Conservation (phyloP, 352 stramenopile genomes). For the Blastocystis sp. region DNA sequence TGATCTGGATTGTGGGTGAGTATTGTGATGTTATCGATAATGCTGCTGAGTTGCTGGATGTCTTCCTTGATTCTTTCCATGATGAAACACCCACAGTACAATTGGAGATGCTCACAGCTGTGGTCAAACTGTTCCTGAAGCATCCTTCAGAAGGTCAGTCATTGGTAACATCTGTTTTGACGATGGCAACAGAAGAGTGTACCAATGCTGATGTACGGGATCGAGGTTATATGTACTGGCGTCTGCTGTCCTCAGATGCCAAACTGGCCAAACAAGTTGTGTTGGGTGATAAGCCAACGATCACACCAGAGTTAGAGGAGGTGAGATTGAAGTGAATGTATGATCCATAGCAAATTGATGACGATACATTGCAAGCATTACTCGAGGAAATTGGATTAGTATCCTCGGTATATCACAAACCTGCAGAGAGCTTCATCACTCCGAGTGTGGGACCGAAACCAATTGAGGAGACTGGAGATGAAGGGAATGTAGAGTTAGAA, state of each 20-base stretch:
- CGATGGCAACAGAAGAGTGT: constrained; percentile 90
- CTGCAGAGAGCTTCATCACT: constrained; percentile 79
- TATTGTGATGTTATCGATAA: constrained; percentile 94
- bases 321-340: constrained; percentile 68
- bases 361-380: constrained; percentile 82
- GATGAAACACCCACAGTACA: constrained; percentile 82
- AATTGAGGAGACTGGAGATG: constrained; percentile 63
- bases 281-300: constrained; percentile 84
- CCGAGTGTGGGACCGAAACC: constrained; percentile 65
- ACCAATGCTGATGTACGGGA: constrained; percentile 96
- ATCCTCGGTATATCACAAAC: constrained; percentile 94
- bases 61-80: constrained; percentile 94
- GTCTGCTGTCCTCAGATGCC: constrained; percentile 90
- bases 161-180: constrained; percentile 92
- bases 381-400: constrained; percentile 94
- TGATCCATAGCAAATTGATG: constrained; percentile 87
- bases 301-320: constrained; percentile 69
- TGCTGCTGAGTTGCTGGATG: constrained; percentile 92
- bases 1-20: constrained; percentile 99
- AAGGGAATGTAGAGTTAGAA: constrained; percentile 12
- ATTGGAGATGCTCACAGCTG: constrained; percentile 91
- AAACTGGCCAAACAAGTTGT: constrained; percentile 89
- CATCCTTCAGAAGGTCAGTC: constrained; percentile 71
- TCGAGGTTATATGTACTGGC: constrained; percentile 97
- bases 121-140: constrained; percentile 98